A percentile compares a stretch with the other conserved stretches of the same genome.
These are phyloP conservation scores for Colletotrichum lindemuthianum DNA, from an alignment of 2,329 filamentous ascomycete genomes.

Conservation along the genomic window DNA sequence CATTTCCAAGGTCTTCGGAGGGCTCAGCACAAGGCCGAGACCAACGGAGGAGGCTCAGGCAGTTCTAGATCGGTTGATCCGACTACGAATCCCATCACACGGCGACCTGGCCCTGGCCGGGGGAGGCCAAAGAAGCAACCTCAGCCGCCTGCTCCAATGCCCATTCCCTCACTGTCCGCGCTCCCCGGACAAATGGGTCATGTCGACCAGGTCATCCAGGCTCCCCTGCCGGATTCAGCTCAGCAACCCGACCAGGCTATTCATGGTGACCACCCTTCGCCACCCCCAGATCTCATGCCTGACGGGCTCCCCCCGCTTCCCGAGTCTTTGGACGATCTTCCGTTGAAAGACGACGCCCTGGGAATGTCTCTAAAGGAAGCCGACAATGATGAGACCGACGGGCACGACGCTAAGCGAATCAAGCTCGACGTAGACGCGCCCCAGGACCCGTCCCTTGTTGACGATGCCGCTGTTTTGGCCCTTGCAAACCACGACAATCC, in stretches of 20 bases:
- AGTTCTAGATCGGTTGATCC: constrained; percentile 57
- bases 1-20: constrained; percentile 69
- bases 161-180: constrained; percentile 23
- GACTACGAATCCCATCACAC: constrained; percentile 67
- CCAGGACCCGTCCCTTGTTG: constrained; percentile 47
- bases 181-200: too few relatives aligned
- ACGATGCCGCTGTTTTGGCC: constrained; percentile 61
- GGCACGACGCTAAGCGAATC: constrained; percentile 30
- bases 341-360: constrained; percentile 30
- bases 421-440: constrained; percentile 46
- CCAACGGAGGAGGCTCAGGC: constrained; percentile 47
- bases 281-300: constrained; percentile 5
- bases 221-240: constrained; percentile 6
- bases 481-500: constrained; percentile 55
- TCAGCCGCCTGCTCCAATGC: constrained; percentile 35
- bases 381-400: constrained; percentile 40
- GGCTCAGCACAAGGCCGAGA: constrained; percentile 63
- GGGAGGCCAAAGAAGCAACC: constrained; percentile 62
- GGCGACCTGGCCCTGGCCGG: constrained; percentile 67
- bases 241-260: constrained; percentile 17
- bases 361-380: constrained; percentile 43
- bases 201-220: constrained; percentile 3
- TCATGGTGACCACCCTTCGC: neutral
- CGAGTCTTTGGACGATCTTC: constrained; percentile 23
- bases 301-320: constrained; percentile 20